phyloP scores from a whole-genome alignment of 2,329 filamentous ascomycete species.

The Claviceps spartinae region DNA sequence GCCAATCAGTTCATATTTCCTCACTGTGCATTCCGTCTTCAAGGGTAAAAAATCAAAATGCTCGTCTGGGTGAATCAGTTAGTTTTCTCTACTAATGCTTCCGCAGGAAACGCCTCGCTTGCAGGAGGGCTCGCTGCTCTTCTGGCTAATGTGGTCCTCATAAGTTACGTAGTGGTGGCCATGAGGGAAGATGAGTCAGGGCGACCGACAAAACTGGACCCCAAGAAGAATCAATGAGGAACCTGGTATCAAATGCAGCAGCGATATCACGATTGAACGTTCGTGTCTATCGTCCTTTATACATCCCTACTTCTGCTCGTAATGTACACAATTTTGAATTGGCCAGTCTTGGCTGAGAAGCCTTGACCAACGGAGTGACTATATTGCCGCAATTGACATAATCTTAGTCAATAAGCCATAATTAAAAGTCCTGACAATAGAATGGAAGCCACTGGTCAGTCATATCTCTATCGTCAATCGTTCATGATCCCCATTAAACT shows the following conservation, averaged over 20 bases:
- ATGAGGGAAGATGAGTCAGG: conserved; percentile 64
- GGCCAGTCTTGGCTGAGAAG: background rate
- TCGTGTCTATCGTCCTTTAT: background rate
- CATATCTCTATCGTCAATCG: background rate
- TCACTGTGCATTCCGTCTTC: conserved; percentile 65
- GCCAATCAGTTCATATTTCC: conserved; percentile 81
- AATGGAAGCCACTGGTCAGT: background rate
- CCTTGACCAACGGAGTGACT: background rate
- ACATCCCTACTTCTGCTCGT: conserved; percentile 3
- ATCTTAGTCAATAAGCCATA: conserved; percentile 10
- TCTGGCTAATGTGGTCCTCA: conserved; percentile 79
- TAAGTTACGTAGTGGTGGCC: conserved; percentile 83
- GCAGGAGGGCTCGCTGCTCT: conserved; percentile 77
- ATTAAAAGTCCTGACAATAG: conserved; percentile 6
- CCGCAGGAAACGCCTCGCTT: conserved; percentile 70
- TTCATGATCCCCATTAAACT: conserved; percentile 5
- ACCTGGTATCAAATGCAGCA: background rate
- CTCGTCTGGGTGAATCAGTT: background rate
- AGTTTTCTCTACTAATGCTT: background rate
- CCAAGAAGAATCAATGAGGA: conserved; percentile 35
- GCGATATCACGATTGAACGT: background rate
- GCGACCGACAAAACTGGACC: conserved; percentile 28
- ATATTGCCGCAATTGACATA: conserved; percentile 11
- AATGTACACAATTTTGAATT: conserved; percentile 7
- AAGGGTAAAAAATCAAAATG: conserved; percentile 39